phyloP scores from a whole-genome alignment of 331 rosid genomes.

The Stylosanthes scabra region DNA sequence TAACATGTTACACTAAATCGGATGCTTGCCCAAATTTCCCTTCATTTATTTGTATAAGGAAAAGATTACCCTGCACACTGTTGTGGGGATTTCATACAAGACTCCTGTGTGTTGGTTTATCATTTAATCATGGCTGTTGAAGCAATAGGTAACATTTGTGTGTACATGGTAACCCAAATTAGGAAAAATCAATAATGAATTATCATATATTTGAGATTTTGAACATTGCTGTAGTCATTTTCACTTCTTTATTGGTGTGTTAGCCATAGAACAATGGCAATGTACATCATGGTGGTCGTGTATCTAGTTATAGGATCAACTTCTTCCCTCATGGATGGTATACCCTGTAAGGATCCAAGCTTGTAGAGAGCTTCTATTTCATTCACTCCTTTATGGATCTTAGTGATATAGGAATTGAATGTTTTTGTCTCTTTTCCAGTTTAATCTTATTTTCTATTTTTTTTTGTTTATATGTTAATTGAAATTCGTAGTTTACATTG shows the following conservation, averaged over 20 bases:
- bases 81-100: not conserved
- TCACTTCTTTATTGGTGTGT: constrained; percentile 11
- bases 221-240: not conserved
- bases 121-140: constrained; percentile 9
- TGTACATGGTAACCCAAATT: constrained; percentile 16
- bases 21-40: not conserved
- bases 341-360: not conserved
- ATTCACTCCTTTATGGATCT: not conserved
- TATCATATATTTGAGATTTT: constrained; percentile 1
- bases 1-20: not conserved
- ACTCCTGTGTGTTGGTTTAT: not conserved
- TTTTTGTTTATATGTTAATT: not conserved
- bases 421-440: no score
- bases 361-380: not conserved
- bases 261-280: not conserved
- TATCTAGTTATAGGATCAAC: not conserved
- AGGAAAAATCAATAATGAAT: constrained; percentile 3
- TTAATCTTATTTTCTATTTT: not conserved
- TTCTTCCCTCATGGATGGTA: not conserved
- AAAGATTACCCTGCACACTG: not conserved
- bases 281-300: not conserved
- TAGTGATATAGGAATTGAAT: no score
- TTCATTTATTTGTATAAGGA: not conserved
- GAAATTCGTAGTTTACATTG: constrained; percentile 15
- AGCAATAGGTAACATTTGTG: not conserved